Percentiles rank a stretch among this genome's conserved stretches.
phyloP scores from a whole-genome alignment of 306 rosid genomes.

The Crataegus laevigata region DNA sequence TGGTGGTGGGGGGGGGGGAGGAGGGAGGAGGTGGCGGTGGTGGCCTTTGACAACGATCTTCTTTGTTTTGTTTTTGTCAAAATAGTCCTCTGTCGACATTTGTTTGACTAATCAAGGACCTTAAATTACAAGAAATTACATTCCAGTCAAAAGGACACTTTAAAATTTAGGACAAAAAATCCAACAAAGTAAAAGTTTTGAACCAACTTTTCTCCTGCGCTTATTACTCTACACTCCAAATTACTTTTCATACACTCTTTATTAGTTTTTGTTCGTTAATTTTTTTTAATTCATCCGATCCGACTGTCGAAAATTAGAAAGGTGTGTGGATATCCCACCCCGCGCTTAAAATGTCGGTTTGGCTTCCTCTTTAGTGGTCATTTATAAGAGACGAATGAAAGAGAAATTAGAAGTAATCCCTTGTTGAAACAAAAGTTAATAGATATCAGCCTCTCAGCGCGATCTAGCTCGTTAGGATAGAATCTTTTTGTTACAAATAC shows the following conservation, averaged over 20 bases:
- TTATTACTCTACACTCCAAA: too few species aligned
- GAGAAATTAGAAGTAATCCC: neutral
- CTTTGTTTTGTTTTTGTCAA: neutral
- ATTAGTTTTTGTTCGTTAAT: too few species aligned
- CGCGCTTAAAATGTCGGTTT: rapidly evolving
- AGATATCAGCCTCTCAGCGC: rapidly evolving
- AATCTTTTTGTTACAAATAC: too few species aligned
- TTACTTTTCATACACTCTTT: too few species aligned
- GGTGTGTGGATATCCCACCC: too few species aligned
- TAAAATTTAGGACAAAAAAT: neutral
- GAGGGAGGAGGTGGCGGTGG: neutral
- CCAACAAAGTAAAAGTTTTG: neutral
- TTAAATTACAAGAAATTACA: neutral
- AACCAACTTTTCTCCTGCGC: neutral
- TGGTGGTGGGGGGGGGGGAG: neutral
- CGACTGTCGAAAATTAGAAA: too few species aligned
- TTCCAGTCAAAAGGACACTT: neutral
- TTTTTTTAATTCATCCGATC: too few species aligned
- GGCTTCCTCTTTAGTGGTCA: too few species aligned
- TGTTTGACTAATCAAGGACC: neutral
- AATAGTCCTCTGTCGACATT: neutral
- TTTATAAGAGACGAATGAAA: neutral
- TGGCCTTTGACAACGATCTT: neutral
- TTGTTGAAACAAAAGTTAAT: neutral
- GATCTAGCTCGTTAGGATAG: rapidly evolving